phyloP scores from a whole-genome alignment of 1,139 yeast species.

The Candida sp. region DNA sequence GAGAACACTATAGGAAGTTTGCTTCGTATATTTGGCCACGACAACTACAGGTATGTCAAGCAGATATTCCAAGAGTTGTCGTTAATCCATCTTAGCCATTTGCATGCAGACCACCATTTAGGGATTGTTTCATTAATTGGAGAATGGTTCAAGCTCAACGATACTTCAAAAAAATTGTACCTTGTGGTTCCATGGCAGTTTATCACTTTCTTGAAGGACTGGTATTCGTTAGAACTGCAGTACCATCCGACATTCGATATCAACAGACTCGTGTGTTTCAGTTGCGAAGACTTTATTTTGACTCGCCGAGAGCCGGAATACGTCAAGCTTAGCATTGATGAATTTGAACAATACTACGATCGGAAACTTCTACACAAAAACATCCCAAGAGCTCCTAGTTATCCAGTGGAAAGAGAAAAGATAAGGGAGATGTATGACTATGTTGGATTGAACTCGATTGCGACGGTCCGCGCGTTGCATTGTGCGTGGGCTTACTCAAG shows the following conservation, averaged over 20 bases:
- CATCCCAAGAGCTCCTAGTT: slow-evolving; percentile 23
- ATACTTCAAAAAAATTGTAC: slow-evolving; percentile 42
- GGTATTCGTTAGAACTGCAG: slow-evolving; percentile 61
- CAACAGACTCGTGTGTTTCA: slow-evolving; percentile 54
- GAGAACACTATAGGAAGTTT: slow-evolving; percentile 88
- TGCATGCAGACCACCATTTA: slow-evolving; percentile 97
- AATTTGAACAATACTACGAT: slow-evolving; percentile 36
- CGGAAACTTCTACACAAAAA: slow-evolving; percentile 18
- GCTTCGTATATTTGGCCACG: slow-evolving; percentile 60
- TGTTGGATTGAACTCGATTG: slow-evolving; percentile 36
- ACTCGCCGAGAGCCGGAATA: slow-evolving; percentile 28
- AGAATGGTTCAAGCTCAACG: slow-evolving; percentile 60
- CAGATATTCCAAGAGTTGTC: slow-evolving; percentile 57
- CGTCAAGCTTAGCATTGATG: slow-evolving; percentile 29
- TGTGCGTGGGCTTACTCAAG: slow-evolving; percentile 86
- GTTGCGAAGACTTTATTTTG: slow-evolving; percentile 67
- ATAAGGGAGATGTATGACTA: slow-evolving; percentile 28
- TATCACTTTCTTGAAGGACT: slow-evolving; percentile 67
- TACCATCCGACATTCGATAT: slow-evolving; percentile 34
- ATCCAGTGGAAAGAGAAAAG: slow-evolving; percentile 17
- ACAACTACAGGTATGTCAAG: slow-evolving; percentile 20
- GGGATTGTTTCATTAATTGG: slow-evolving; percentile 76
- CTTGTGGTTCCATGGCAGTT: slow-evolving; percentile 82
- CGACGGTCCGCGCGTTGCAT: slow-evolving; percentile 80
- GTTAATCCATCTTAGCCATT: slow-evolving; percentile 78